Percentiles rank a stretch among this genome's conserved stretches.
phyloP scores from a whole-genome alignment of 129 eudicot genomes.

The Silybum marianum region DNA sequence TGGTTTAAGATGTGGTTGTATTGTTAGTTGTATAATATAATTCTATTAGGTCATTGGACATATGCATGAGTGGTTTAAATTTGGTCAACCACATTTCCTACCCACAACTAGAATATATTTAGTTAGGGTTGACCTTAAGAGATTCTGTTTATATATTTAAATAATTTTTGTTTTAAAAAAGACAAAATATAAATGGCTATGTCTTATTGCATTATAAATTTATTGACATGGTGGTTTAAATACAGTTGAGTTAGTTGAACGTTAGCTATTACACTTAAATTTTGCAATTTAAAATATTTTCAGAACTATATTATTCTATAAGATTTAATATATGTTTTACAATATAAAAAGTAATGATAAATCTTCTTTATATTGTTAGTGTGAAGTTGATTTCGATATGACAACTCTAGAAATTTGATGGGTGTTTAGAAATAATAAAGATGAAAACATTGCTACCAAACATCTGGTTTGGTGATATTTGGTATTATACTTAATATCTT shows the following conservation, averaged over 20 bases:
- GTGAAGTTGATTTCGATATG: background rate
- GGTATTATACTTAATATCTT: background rate
- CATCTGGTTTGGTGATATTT: background rate
- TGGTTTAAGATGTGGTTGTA: too few species aligned
- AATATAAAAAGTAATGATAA: too few species aligned
- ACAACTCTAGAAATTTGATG: background rate
- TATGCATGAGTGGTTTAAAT: constrained; percentile 18
- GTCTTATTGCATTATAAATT: background rate
- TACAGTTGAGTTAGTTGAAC: too few species aligned
- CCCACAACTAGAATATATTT: constrained; percentile 11
- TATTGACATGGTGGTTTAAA: too few species aligned
- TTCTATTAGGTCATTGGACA: background rate
- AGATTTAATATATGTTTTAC: too few species aligned
- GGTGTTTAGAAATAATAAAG: background rate
- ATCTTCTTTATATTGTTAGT: too few species aligned
- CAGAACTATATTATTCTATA: too few species aligned
- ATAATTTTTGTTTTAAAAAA: background rate
- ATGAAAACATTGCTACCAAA: background rate
- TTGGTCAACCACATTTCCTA: constrained; percentile 40
- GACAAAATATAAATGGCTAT: background rate
- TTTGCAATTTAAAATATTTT: too few species aligned
- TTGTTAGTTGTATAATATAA: too few species aligned
- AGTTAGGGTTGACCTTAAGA: background rate
- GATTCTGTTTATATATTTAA: background rate
- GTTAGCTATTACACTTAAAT: background rate